Conservation (phyloP, 73 alveolate genomes). For the Chromera velia region DNA sequence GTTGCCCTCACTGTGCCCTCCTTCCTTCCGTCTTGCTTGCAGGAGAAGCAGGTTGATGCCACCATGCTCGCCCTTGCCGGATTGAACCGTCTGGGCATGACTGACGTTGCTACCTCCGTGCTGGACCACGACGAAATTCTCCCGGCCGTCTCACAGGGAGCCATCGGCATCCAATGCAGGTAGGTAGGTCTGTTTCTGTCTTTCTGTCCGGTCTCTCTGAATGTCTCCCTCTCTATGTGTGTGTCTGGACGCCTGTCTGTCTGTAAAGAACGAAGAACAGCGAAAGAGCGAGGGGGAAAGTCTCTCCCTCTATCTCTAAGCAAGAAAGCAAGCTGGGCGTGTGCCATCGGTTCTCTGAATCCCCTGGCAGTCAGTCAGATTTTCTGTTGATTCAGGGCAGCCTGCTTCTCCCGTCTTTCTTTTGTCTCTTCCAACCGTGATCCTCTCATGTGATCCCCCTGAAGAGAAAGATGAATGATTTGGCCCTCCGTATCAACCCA, state of each 20-base stretch:
- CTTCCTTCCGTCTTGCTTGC: conserved; percentile 7
- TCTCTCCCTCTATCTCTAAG: too few species aligned
- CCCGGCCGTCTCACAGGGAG: conserved; percentile 48
- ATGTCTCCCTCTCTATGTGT: not conserved
- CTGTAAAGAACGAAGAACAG: not conserved
- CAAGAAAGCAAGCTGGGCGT: too few species aligned
- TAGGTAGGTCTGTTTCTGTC: not conserved
- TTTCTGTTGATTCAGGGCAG: too few species aligned
- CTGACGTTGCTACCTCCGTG: not conserved
- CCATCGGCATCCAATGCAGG: conserved; percentile 41
- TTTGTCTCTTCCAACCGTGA: too few species aligned
- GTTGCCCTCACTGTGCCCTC: too few species aligned
- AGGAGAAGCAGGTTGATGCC: conserved; percentile 38
- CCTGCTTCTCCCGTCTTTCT: too few species aligned
- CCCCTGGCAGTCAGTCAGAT: too few species aligned
- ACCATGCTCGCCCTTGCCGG: conserved; percentile 42
- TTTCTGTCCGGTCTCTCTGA: not conserved
- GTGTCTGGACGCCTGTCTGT: not conserved
- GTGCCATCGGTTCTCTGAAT: too few species aligned
- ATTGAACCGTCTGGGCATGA: conserved; percentile 43
- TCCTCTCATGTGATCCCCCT: too few species aligned
- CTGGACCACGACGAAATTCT: conserved; percentile 15
- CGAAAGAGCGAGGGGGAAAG: too few species aligned
- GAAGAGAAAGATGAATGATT: too few species aligned
- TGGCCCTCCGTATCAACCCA: too few species aligned